Evolutionary conservation across 2,329 filamentous ascomycete species (phyloP), one percentile per base, ranked within the genome.

Genomic region (Epichloe coenophiala): DNA sequence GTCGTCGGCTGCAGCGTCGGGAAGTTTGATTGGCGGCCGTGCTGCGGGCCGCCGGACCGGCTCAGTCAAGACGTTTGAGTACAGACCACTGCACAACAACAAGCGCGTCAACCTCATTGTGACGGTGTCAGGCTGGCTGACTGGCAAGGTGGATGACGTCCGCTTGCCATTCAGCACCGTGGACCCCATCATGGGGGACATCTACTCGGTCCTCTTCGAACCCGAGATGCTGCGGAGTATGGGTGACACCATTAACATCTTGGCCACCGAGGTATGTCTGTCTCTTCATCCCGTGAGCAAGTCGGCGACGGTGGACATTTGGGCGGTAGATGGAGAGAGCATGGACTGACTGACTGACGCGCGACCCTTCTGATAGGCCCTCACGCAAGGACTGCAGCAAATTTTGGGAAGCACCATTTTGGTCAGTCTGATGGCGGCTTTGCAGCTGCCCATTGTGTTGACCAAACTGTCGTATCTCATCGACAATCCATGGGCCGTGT

Each of bases 401-500:
- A 82, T 97, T 7, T 75, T 98, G 12, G 93, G 87, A 43, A 93
- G 81, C 61, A 97, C 93, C 0, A 84, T 98, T 48, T 73, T 98
- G 15, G 81, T 90, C 48, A 81, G 84, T 57, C 73, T 98, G 35
- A 97, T 98, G 91, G 85, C 90, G 40, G 89, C 90, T 36, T 73
- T 98, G 48, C 88, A 94, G 64, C 71, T 96, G n/a, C 93, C 93
- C 2, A 80, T 98, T 41, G 84, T 96, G 31, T 72, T 98, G 43
- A 90, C 91, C 0, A 98, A 98, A 64, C 78, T 98, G 9, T 82
- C 91, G 1, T 98, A 98, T 62, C 76, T 98, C 19, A 96, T 98
- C 57, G 93, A 98, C 67, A 98, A 98, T 62, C 93, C 93, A 0
- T 98, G 93, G 93, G 88, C 86, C 27, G 90, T 96, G n/a, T 97